These are phyloP conservation scores for Zygoascus biomembranicola DNA, from an alignment of 805 yeast genomes.

Conservation along the genomic window DNA sequence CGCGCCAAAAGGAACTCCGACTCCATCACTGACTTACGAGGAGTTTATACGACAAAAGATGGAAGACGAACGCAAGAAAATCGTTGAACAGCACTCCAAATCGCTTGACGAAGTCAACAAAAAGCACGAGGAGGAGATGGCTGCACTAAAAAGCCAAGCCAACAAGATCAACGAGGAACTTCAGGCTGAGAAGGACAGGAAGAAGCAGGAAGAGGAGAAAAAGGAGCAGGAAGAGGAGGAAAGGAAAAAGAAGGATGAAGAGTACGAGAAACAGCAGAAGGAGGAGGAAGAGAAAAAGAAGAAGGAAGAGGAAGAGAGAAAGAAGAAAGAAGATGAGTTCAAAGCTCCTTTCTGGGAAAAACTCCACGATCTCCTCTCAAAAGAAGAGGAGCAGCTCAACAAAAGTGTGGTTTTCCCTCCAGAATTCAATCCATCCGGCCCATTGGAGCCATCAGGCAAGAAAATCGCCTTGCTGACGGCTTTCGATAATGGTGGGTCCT, in stretches of 20 bases:
- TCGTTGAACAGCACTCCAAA: background rate
- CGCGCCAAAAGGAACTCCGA: background rate
- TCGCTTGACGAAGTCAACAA: background rate
- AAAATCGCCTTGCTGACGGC: slow-evolving; percentile 7
- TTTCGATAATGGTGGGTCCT: background rate
- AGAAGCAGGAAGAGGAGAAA: background rate
- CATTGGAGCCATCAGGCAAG: background rate
- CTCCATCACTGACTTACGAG: background rate
- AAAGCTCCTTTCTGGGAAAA: background rate
- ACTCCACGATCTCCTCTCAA: background rate
- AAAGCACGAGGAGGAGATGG: background rate
- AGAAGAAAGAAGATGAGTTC: background rate
- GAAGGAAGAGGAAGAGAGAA: background rate
- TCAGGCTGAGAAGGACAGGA: background rate
- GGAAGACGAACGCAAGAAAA: background rate
- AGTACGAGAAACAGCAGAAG: background rate
- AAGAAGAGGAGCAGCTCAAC: background rate
- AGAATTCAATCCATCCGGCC: background rate
- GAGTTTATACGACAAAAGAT: background rate
- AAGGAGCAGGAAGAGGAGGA: slow-evolving; percentile 1
- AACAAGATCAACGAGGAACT: background rate
- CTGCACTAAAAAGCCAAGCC: background rate
- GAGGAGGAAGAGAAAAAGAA: background rate
- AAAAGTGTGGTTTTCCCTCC: background rate
- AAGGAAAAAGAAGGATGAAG: background rate